Percentiles rank a stretch among this genome's conserved stretches.
Conservation (phyloP, 768 basidiomycete genomes). For the Pholiota molesta region DNA sequence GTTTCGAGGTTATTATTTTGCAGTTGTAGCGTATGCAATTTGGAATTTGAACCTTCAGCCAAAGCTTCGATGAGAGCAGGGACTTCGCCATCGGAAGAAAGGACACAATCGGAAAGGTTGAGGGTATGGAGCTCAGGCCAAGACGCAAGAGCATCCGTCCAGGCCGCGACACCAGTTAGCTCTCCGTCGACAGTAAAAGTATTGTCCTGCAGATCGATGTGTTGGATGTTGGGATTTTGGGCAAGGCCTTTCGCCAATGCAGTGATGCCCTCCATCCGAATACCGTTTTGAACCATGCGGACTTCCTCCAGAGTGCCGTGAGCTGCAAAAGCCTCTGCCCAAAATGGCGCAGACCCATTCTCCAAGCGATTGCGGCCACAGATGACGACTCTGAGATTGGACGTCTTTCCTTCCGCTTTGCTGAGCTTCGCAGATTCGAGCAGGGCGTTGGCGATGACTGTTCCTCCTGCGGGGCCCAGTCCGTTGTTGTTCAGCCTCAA, state of each 20-base stretch:
- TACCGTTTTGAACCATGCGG: conserved; percentile 97
- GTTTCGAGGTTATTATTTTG: conserved; percentile 92
- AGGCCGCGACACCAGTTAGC: conserved; percentile 51
- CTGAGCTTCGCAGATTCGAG: conserved; percentile 71
- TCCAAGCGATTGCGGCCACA: conserved; percentile 98
- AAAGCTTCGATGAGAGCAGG: conserved; percentile 66
- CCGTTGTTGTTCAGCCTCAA: conserved; percentile 97
- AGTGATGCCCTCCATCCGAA: conserved; percentile 88
- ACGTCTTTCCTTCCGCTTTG: conserved; percentile 64
- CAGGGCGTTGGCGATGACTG: conserved; percentile 83
- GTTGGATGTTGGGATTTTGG: conserved; percentile 63
- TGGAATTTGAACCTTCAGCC: conserved; percentile 68
- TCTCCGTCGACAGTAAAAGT: conserved; percentile 70
- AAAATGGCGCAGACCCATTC: conserved; percentile 80
- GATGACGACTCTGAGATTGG: conserved; percentile 78
- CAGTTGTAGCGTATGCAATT: conserved; percentile 75
- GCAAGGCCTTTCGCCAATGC: conserved; percentile 77
- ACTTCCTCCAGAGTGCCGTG: conserved; percentile 85
- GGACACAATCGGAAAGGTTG: conserved; percentile 90
- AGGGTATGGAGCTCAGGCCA: conserved; percentile 79
- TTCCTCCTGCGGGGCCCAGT: conserved; percentile 88
- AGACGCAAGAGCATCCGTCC: conserved; percentile 64
- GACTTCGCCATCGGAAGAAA: conserved; percentile 81
- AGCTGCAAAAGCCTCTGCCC: conserved; percentile 87
- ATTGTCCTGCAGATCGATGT: conserved; percentile 93